Evolutionary conservation across 768 basidiomycete genomes (phyloP), one percentile per base, ranked within the genome.

Genomic region (Pulveroboletus frians): DNA sequence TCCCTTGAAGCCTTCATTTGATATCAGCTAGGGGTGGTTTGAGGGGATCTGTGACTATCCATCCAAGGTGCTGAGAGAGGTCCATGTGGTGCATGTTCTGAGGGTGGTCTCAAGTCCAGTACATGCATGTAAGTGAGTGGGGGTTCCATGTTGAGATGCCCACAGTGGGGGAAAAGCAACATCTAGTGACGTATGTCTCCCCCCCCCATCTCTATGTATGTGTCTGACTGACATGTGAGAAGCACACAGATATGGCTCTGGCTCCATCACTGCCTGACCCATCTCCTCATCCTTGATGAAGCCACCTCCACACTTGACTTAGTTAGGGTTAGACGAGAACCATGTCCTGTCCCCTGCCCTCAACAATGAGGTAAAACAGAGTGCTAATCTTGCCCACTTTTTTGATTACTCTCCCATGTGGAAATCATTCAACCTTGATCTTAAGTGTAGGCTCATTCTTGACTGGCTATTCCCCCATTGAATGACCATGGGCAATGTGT

Each of bases 301-400:
- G 80, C 81, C 0, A 80, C 73, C 34, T 79, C 80, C 0, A 73
- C 78, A 3, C 54, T 83, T 34, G 83, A 84, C 45, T n/a, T n/a
- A n/a, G n/a, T n/a, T n/a, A 13, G 37, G 31, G n/a, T 48, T 49
- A 18, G 54, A 52, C 30, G 60, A 53, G 58, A 47, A 56, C 61
- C 63, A 42, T 41, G 38, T 2, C 11, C 15, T 34, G 14, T 39
- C 47, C 43, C 49, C 54, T 52, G 51, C 53, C 55, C 47, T 49
- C 50, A 51, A 47, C 61, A 54, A 54, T 50, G 58, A 62, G 59
- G 63, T 51, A 27, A 64, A 57, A 57, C 58, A 58, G 55, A 52
- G 58, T 57, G 65, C 58, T 52, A 77, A 76, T 57, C 67, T 76
- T 14, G 55, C 60, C 23, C 64, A 44, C 40, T 76, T 76, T 58